phyloP scores from a whole-genome alignment of 805 yeast genomes.

The Kodamaea leandrae region DNA sequence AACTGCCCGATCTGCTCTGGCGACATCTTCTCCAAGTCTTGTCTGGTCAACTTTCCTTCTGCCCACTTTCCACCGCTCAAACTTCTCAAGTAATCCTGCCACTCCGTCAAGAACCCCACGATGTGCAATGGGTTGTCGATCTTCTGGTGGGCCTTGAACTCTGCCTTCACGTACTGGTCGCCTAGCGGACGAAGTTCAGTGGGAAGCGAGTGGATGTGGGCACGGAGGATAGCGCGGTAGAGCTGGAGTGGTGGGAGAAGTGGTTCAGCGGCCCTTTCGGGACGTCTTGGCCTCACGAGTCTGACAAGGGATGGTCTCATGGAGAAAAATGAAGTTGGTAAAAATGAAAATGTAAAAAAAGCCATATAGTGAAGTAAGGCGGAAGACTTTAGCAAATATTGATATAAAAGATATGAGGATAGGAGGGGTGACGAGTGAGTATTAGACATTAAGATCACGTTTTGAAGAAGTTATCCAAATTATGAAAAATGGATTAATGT shows the following conservation, averaged over 20 bases:
- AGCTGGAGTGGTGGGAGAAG: slow-evolving; percentile 79
- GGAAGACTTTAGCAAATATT: too few relatives aligned
- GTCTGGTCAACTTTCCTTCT: slow-evolving; percentile 51
- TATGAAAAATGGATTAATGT: too few relatives aligned
- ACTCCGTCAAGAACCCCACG: slow-evolving; percentile 86
- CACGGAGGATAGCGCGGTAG: slow-evolving; percentile 77
- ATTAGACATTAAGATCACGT: too few relatives aligned
- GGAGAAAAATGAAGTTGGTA: background rate
- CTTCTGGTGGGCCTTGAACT: slow-evolving; percentile 78
- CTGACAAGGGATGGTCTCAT: slow-evolving; percentile 40
- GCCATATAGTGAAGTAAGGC: too few relatives aligned
- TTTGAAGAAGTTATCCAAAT: too few relatives aligned
- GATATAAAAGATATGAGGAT: too few relatives aligned
- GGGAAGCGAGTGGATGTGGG: slow-evolving; percentile 67
- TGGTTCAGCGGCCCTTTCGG: slow-evolving; percentile 39
- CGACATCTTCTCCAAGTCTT: slow-evolving; percentile 74
- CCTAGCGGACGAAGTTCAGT: slow-evolving; percentile 73
- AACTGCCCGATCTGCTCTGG: slow-evolving; percentile 86
- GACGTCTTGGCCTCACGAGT: slow-evolving; percentile 40
- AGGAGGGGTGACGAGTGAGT: too few relatives aligned
- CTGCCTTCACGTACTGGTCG: slow-evolving; percentile 84
- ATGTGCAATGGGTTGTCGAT: slow-evolving; percentile 90
- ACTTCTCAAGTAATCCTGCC: slow-evolving; percentile 81
- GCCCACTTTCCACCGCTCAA: slow-evolving; percentile 49
- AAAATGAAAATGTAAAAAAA: background rate